Conservation (phyloP, 345 rosid species). For the Combretum micranthum region DNA sequence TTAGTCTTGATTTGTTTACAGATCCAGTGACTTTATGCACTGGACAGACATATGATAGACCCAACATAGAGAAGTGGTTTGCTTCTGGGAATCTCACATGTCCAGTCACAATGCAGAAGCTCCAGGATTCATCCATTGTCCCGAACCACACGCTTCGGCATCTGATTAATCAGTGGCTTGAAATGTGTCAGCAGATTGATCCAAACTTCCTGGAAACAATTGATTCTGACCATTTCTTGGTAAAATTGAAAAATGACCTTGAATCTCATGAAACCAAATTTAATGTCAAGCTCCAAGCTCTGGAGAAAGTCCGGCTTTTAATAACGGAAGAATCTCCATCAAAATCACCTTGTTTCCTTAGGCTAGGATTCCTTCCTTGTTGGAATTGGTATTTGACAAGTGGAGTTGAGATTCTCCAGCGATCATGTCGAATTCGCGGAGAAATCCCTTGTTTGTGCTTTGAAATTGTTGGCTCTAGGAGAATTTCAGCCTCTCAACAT, state of each 20-base stretch:
- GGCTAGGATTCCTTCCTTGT: conserved; percentile 39
- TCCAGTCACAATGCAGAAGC: conserved; percentile 74
- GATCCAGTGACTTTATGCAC: conserved; percentile 70
- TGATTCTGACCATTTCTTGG: conserved; percentile 12
- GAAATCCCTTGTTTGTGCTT: conserved; percentile 26
- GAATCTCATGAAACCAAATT: conserved; percentile 23
- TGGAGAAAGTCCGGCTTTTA: conserved; percentile 19
- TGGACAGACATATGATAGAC: conserved; percentile 65
- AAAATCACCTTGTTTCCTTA: conserved; percentile 17
- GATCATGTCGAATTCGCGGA: conserved; percentile 27
- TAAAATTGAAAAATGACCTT: conserved; percentile 31
- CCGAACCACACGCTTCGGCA: conserved; percentile 63
- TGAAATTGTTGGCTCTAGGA: conserved; percentile 22
- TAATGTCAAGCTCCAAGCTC: conserved; percentile 20
- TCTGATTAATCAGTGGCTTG: conserved; percentile 50
- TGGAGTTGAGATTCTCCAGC: conserved; percentile 12
- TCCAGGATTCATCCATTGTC: conserved; percentile 45
- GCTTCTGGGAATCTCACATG: conserved; percentile 57
- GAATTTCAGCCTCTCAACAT: conserved; percentile 21
- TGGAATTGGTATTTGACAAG: conserved; percentile 29
- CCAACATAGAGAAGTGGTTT: conserved; percentile 59
- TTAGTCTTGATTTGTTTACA: conserved; percentile 52
- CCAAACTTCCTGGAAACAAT: conserved; percentile 7
- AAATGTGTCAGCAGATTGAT: conserved; percentile 21
- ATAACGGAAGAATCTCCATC: conserved; percentile 20